Conservation (phyloP, 345 rosid species). For the Euclidium syriacum region DNA sequence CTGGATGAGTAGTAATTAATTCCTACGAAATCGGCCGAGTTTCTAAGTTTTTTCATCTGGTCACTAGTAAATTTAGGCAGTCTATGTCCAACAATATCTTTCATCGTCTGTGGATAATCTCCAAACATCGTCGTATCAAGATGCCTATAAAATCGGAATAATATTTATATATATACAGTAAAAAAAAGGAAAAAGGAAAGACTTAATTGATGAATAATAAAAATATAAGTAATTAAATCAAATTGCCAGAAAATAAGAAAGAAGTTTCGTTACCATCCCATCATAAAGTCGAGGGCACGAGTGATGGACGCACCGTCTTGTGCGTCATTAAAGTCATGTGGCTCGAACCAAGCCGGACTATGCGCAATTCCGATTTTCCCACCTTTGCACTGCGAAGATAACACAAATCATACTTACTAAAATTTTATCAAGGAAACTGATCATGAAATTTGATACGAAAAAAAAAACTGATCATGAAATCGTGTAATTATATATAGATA, state of each 20-base stretch:
- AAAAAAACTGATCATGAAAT: no score
- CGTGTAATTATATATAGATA: no score
- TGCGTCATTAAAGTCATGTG: not conserved
- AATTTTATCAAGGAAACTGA: not conserved
- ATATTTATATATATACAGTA: not conserved
- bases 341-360: conserved; percentile 15
- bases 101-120: conserved; percentile 34
- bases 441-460: no score
- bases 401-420: no score
- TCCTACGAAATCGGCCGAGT: conserved; percentile 38
- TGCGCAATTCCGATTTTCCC: conserved; percentile 3
- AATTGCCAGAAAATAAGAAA: no score
- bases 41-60: conserved; percentile 21
- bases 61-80: conserved; percentile 26
- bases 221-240: no score
- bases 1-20: conserved; percentile 35
- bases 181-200: no score
- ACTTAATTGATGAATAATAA: no score
- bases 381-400: not conserved
- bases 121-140: conserved; percentile 32
- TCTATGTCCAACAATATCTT: conserved; percentile 27
- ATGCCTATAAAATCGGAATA: conserved; percentile 13
- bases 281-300: conserved; percentile 3
- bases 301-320: conserved; percentile 2
- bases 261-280: conserved; percentile 7